Evolutionary conservation across 257 asterid genomes (phyloP).

Genomic region (Plantago elongata): DNA sequence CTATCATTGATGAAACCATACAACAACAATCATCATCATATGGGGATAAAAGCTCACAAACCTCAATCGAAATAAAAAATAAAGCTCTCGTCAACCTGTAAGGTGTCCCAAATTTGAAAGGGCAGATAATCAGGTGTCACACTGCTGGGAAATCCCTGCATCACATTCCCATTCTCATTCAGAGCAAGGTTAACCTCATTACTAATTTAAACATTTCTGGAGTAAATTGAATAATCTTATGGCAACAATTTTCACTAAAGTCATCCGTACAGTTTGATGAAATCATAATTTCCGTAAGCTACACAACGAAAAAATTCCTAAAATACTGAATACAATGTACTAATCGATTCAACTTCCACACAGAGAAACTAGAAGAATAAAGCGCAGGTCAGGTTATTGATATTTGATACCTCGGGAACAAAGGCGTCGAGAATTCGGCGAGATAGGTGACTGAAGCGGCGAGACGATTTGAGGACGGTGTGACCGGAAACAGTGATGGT

Average conservation of each 20-base stretch:
- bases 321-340: too few species aligned
- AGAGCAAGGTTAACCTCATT: background rate
- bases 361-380: background rate
- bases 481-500: constrained; percentile 46
- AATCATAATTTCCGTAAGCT: too few species aligned
- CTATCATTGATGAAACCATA: constrained; percentile 29
- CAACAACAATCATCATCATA: background rate
- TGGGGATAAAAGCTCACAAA: constrained; percentile 8
- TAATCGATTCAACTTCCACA: too few species aligned
- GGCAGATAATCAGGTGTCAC: constrained; percentile 87
- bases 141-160: constrained; percentile 93
- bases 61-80: constrained; percentile 4
- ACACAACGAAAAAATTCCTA: too few species aligned
- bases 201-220: too few species aligned
- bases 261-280: too few species aligned
- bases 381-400: background rate
- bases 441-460: constrained; percentile 55
- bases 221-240: too few species aligned
- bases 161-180: constrained; percentile 1
- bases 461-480: constrained; percentile 48
- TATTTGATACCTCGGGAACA: constrained; percentile 80
- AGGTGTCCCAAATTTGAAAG: constrained; percentile 88
- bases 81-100: constrained; percentile 54
- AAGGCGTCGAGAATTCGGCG: constrained; percentile 83
- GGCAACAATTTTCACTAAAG: too few species aligned